Evolutionary conservation across 129 eudicot genomes (phyloP), one percentile per base, ranked within the genome.

Genomic region (Chrysanthemum seticuspe): DNA sequence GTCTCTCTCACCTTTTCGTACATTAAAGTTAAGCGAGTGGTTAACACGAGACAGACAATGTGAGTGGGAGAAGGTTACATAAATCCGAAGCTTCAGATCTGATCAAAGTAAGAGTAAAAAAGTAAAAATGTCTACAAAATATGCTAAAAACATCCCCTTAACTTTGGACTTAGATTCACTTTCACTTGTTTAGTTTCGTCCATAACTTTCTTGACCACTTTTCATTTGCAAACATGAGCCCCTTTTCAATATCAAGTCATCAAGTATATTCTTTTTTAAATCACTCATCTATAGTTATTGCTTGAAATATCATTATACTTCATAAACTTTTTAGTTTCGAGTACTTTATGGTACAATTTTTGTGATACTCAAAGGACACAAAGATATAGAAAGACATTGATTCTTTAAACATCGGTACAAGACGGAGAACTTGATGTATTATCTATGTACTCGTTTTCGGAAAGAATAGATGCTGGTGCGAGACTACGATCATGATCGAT

Each of bases 61-160:
- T 50, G 74, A 50, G 78, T 78, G 73, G 78, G 62, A 29, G 82
- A 78, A 78, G 82, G 44, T 78, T 72, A 72, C 55, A 65, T 36
- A 5, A 68, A 14, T 51, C 55, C 53, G 31, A 76, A 58, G 60
- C 51, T 71, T 63, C 65, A 72, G 78, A 78, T 78, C 73, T 78
- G 68, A 71, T 55, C 62, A 10, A 53, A 78, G 34, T 51, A 53
- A 70, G 23, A 62, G 16, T 45, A 25, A 50, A 45, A 64, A 44
- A 62, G 16, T 45, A 25, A 50, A 45, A 64, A 44, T 53, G 60
- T 67, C 18, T 62, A 13, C 23, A 45, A 12, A 0, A 67, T 57
- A 16, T 36, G 11, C 7, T 65, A 27, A 65, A 74, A 47, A 16
- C 1, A 29, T 7, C 19, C 73, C 78, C 78, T 72, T 49, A 54